These are phyloP conservation scores for Dacryopinax spathularia DNA, from an alignment of 768 basidiomycete genomes.

Conservation along the genomic window DNA sequence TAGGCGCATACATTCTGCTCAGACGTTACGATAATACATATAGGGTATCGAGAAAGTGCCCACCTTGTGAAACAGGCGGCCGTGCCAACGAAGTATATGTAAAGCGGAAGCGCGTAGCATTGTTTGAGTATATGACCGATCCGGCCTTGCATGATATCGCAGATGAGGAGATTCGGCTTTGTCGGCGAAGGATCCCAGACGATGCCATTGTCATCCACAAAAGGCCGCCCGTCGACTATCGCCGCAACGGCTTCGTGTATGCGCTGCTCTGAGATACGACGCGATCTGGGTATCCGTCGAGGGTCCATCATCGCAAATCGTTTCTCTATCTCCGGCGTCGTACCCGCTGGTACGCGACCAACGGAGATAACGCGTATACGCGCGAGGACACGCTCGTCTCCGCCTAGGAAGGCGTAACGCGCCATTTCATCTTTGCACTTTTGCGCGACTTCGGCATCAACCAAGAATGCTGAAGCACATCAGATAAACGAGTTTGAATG, in stretches of 20 bases:
- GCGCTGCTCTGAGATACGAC: neutral
- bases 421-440: neutral
- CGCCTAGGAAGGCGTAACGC: neutral
- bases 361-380: neutral
- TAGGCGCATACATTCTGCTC: conserved; percentile 1
- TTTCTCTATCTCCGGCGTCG: neutral
- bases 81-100: neutral
- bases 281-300: neutral
- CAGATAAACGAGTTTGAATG: neutral
- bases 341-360: neutral
- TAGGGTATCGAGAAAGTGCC: too few species aligned
- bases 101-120: neutral
- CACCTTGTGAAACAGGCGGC: neutral
- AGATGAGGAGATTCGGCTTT: neutral
- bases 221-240: neutral
- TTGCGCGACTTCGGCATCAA: neutral
- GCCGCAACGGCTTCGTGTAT: neutral
- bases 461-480: neutral
- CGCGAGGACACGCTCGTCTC: neutral
- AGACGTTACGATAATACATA: too few species aligned
- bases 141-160: neutral
- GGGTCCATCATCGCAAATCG: neutral
- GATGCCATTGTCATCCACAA: neutral
- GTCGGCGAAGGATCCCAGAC: neutral
- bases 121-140: neutral